Base-by-base conservation (phyloP, 805 yeast genomes). In the Ogataea angusta region DNA sequence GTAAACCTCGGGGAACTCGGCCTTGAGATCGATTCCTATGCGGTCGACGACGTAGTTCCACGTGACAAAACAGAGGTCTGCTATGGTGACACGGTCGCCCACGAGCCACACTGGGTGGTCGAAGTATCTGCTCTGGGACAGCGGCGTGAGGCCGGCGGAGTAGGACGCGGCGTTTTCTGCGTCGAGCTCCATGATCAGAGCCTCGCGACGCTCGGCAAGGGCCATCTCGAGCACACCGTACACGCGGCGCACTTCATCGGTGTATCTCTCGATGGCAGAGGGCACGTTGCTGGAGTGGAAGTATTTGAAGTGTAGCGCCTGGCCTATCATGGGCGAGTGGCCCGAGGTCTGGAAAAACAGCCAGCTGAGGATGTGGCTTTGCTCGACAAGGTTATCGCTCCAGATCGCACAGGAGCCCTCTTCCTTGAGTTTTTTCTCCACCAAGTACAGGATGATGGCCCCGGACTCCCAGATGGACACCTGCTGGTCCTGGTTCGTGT, bases 321-420 rank as follows among this genome's bases (percentile, higher is more conserved):
- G 97, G 14, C 97, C 97, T 53, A 90, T 85, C 95, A 90, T 90
- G n/a, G 97, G 96, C 0, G 97, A 95, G 60, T 89, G 97, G 6
- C 98, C 97, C 4, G 95, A 84, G 3, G 96, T 88, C 66, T 90
- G 98, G 70, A 90, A 90, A 57, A 87, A 90, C 27, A 91, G 70
- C 96, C 97, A 90, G 6, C 89, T 78, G 45, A 79, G 74, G 43
- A 90, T 87, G 60, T 84, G 91, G 3, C 90, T 73, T 66, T 88
- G 96, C 49, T 87, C 95, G 10, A 77, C 70, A 38, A 83, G 60
- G 56, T 82, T 83, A 38, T 78, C 81, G 3, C 95, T 80, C 88
- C 95, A 91, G 39, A 88, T 73, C 8, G 85, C 71, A 53, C 91
- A 84, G 27, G 70, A 71, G 6, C 85, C 85, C 21, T 68, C 74